These are phyloP conservation scores for Leptographium radiaticola DNA, from an alignment of 2,329 filamentous ascomycete genomes.

Conservation along the genomic window DNA sequence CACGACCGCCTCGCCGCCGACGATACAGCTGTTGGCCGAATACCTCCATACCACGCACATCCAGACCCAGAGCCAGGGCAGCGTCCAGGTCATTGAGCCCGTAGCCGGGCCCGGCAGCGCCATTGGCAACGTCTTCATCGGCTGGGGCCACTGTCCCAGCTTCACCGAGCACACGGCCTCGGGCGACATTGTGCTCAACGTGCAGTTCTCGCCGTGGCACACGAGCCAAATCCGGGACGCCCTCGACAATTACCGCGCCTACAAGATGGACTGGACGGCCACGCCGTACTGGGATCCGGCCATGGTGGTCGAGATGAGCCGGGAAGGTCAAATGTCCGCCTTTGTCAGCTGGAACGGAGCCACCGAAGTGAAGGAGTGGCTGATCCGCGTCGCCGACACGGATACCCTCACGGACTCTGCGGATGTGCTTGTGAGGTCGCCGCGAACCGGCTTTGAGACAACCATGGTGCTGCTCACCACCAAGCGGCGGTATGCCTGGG, in stretches of 20 bases:
- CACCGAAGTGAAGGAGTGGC: constrained; percentile 7
- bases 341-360: background rate
- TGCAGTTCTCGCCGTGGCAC: constrained; percentile 19
- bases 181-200: constrained; percentile 39
- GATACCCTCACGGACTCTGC: background rate
- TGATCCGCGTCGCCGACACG: background rate
- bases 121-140: constrained; percentile 36
- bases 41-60: constrained; percentile 27
- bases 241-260: constrained; percentile 39
- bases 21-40: constrained; percentile 29
- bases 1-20: constrained; percentile 22
- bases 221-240: background rate
- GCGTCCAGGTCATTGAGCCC: constrained; percentile 37
- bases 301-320: constrained; percentile 8
- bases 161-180: constrained; percentile 32
- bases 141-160: constrained; percentile 39
- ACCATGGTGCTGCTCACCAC: background rate
- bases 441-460: background rate
- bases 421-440: background rate
- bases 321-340: background rate
- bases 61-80: constrained; percentile 21
- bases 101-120: background rate
- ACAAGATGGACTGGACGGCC: constrained; percentile 38
- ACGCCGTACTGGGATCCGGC: constrained; percentile 25
- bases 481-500: constrained; percentile 2